phyloP scores from a whole-genome alignment of 192 early-diverging fungal genomes.

The Podila verticillata region DNA sequence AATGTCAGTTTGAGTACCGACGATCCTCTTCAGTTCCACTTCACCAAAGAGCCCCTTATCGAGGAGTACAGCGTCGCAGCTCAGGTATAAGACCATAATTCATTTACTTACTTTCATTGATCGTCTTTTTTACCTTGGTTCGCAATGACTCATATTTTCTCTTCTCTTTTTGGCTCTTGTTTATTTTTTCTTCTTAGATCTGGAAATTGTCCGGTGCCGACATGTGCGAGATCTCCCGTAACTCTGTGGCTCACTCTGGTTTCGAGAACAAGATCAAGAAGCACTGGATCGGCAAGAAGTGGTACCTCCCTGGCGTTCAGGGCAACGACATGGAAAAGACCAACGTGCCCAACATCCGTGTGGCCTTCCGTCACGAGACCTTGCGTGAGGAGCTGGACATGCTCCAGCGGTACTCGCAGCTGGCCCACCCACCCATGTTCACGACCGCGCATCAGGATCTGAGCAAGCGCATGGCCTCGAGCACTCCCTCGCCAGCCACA shows the following conservation, averaged over 20 bases:
- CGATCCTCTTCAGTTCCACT: slow-evolving; percentile 98
- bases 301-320: slow-evolving; percentile 79
- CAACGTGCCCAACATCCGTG: slow-evolving; percentile 91
- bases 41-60: slow-evolving; percentile 97
- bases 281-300: slow-evolving; percentile 91
- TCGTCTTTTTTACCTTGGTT: background rate
- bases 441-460: slow-evolving; percentile 22
- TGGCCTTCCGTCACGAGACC: slow-evolving; percentile 87
- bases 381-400: slow-evolving; percentile 82
- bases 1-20: slow-evolving; percentile 95
- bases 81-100: slow-evolving; percentile 63
- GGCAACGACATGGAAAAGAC: slow-evolving; percentile 93
- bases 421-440: slow-evolving; percentile 39
- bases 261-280: slow-evolving; percentile 92
- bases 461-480: slow-evolving; percentile 49
- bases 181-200: slow-evolving; percentile 79
- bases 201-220: slow-evolving; percentile 94
- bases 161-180: background rate
- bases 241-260: slow-evolving; percentile 91
- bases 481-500: slow-evolving; percentile 27
- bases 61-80: slow-evolving; percentile 97
- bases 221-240: slow-evolving; percentile 96
- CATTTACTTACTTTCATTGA: background rate
- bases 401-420: slow-evolving; percentile 56
- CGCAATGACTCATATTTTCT: background rate